Conservation (phyloP, 2,329 filamentous ascomycete species). For the Colletotrichum sansevieriae region DNA sequence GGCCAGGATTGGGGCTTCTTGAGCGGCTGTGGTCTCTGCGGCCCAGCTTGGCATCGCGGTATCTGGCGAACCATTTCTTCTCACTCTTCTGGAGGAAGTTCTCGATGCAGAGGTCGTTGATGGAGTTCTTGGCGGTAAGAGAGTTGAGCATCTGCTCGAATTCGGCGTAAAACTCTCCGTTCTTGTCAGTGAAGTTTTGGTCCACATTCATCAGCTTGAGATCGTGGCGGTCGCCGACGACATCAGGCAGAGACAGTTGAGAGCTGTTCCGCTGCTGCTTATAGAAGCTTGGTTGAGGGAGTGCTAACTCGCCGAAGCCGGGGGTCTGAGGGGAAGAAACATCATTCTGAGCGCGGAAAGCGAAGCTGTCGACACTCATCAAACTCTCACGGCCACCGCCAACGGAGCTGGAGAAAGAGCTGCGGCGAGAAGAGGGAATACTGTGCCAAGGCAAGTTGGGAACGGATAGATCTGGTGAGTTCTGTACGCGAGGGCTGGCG, state of each 20-base stretch:
- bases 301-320: slow-evolving; percentile 35
- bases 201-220: slow-evolving; percentile 75
- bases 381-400: slow-evolving; percentile 38
- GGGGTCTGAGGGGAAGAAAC: slow-evolving; percentile 18
- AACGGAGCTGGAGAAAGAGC: slow-evolving; percentile 39
- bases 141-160: slow-evolving; percentile 70
- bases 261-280: slow-evolving; percentile 56
- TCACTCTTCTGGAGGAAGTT: slow-evolving; percentile 74
- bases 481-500: slow-evolving; percentile 33
- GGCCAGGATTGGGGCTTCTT: slow-evolving; percentile 46
- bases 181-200: slow-evolving; percentile 75
- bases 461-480: slow-evolving; percentile 35
- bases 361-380: slow-evolving; percentile 46
- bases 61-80: slow-evolving; percentile 74
- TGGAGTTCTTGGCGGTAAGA: slow-evolving; percentile 68
- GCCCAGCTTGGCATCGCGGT: slow-evolving; percentile 70
- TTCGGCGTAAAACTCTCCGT: slow-evolving; percentile 69
- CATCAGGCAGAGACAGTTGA: slow-evolving; percentile 65
- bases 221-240: slow-evolving; percentile 72
- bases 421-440: slow-evolving; percentile 37
- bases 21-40: slow-evolving; percentile 54
- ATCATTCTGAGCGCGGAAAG: slow-evolving; percentile 44
- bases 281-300: slow-evolving; percentile 39
- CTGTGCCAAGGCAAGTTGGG: slow-evolving; percentile 36
- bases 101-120: slow-evolving; percentile 72